A percentile compares a stretch with the other conserved stretches of the same genome.
Conservation (phyloP, 805 yeast species). For the Isabelozyma gotoi region DNA sequence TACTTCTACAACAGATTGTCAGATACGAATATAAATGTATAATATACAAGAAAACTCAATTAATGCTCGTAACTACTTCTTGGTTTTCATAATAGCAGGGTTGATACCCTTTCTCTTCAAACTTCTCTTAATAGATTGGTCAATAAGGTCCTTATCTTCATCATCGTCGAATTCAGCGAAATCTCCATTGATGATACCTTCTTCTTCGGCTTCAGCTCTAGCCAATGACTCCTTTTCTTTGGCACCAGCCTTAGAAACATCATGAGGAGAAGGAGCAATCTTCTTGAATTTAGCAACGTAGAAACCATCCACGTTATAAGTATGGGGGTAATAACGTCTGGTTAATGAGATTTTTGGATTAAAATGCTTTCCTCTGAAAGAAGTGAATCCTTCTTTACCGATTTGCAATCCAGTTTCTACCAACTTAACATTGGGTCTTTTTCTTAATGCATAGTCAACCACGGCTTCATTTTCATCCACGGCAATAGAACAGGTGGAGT, state of each 20-base stretch:
- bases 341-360: conserved; percentile 75
- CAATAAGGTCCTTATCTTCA: conserved; percentile 73
- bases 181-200: conserved; percentile 81
- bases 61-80: neutral
- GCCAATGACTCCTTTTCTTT: conserved; percentile 79
- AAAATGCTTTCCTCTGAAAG: conserved; percentile 90
- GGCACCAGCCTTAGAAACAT: conserved; percentile 83
- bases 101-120: conserved; percentile 72
- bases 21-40: too few species aligned
- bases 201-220: conserved; percentile 78
- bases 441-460: conserved; percentile 94
- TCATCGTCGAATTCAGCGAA: conserved; percentile 79
- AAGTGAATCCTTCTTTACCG: conserved; percentile 94
- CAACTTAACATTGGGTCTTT: conserved; percentile 92
- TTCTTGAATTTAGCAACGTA: conserved; percentile 95
- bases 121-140: conserved; percentile 62
- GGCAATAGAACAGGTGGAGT: conserved; percentile 97
- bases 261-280: conserved; percentile 82
- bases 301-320: conserved; percentile 98
- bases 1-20: too few species aligned
- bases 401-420: conserved; percentile 91
- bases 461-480: conserved; percentile 99
- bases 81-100: conserved; percentile 45
- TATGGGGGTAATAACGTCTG: conserved; percentile 96
- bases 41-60: neutral